phyloP scores from a whole-genome alignment of 352 stramenopile genomes.

The Phytophthora sansomeana region DNA sequence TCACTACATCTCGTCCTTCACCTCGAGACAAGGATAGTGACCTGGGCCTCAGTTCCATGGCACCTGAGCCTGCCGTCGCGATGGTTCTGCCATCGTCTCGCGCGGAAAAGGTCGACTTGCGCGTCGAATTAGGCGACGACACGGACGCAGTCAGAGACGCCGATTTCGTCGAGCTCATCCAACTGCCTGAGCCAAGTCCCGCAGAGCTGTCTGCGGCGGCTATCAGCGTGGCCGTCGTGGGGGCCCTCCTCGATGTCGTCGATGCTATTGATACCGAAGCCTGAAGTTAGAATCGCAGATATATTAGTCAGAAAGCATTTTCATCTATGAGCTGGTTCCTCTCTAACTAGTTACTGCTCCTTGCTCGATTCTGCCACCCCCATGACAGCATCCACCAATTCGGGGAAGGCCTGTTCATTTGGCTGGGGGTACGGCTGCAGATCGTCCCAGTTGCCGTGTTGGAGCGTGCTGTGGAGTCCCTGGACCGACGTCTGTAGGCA shows the following conservation, averaged over 20 bases:
- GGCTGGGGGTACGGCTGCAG: conserved; percentile 64
- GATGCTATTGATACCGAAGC: conserved; percentile 23
- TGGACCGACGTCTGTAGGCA: conserved; percentile 65
- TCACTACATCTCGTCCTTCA: not conserved
- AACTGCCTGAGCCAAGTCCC: conserved; percentile 25
- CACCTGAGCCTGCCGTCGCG: too few species aligned
- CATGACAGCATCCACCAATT: conserved; percentile 69
- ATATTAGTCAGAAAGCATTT: too few species aligned
- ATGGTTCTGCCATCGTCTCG: too few species aligned
- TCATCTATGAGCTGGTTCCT: conserved; percentile 4
- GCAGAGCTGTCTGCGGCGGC: conserved; percentile 24
- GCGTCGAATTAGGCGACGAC: conserved; percentile 18
- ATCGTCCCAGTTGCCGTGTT: conserved; percentile 45
- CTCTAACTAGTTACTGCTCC: conserved; percentile 33
- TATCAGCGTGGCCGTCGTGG: conserved; percentile 21
- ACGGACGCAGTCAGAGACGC: conserved; percentile 15
- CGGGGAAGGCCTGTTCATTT: conserved; percentile 72
- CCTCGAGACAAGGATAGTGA: too few species aligned
- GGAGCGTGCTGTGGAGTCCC: conserved; percentile 43
- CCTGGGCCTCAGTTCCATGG: too few species aligned
- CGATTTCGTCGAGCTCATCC: conserved; percentile 29
- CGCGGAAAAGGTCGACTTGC: not conserved
- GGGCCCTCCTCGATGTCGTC: conserved; percentile 29
- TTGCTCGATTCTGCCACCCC: conserved; percentile 27
- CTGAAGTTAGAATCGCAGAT: too few species aligned